Evolutionary conservation across 352 stramenopile genomes (phyloP).

Genomic region (Phytophthora constricta): DNA sequence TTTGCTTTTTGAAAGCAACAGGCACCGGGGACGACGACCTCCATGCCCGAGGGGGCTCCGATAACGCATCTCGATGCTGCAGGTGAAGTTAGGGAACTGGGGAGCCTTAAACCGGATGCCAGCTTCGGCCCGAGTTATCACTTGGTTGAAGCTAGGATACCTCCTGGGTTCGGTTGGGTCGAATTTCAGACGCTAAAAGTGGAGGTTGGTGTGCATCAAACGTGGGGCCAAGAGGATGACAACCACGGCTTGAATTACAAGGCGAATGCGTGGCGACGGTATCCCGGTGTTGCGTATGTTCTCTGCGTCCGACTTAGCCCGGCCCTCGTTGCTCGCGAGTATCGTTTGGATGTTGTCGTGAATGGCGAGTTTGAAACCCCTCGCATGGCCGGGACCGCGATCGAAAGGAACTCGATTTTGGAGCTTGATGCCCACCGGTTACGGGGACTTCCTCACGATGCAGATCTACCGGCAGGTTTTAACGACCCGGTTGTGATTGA

Average conservation of each 20-base stretch:
- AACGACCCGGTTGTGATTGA: constrained; percentile 11
- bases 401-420: constrained; percentile 3
- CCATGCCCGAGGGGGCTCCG: not conserved
- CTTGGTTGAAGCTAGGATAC: not conserved
- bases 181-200: constrained; percentile 12
- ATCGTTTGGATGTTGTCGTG: constrained; percentile 16
- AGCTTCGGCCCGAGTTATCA: constrained; percentile 6
- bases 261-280: constrained; percentile 11
- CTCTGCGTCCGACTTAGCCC: constrained; percentile 4
- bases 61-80: constrained; percentile 4
- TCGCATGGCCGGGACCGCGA: not conserved
- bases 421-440: constrained; percentile 10
- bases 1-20: not conserved
- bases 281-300: constrained; percentile 8
- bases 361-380: constrained; percentile 10
- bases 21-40: not conserved
- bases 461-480: constrained; percentile 5
- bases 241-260: not conserved
- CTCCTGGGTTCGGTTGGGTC: not conserved
- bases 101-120: not conserved
- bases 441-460: constrained; percentile 4
- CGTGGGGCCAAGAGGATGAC: not conserved
- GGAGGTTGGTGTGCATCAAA: constrained; percentile 6
- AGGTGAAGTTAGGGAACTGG: not conserved
- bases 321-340: not conserved